Evolutionary conservation across 345 rosid genomes (phyloP).

Genomic region (Stellera chamaejasme): DNA sequence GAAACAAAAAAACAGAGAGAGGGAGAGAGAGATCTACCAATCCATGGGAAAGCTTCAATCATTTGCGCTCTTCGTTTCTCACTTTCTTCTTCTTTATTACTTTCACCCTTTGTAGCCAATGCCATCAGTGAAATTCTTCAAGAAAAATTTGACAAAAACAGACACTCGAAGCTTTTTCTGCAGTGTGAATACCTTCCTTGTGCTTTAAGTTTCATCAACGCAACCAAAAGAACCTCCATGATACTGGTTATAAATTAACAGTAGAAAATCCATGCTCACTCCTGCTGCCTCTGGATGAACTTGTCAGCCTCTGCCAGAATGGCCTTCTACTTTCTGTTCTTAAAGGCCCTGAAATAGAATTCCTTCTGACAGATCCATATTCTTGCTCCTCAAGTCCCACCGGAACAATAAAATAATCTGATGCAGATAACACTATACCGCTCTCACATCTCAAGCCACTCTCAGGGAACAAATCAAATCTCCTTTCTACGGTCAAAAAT

Average conservation of each 20-base stretch:
- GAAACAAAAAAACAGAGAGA: too few relatives aligned
- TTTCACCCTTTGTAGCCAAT: too few relatives aligned
- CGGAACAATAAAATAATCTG: slow-evolving; percentile 20
- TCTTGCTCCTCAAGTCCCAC: slow-evolving; percentile 25
- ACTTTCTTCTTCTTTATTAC: too few relatives aligned
- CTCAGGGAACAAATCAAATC: slow-evolving; percentile 8
- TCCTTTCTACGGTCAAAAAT: slow-evolving; percentile 19
- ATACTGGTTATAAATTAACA: slow-evolving; percentile 27
- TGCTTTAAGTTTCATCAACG: too few relatives aligned
- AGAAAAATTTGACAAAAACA: too few relatives aligned
- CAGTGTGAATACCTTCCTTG: too few relatives aligned
- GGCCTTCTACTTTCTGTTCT: slow-evolving; percentile 29
- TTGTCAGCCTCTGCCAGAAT: slow-evolving; percentile 46
- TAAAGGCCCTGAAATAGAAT: slow-evolving; percentile 36
- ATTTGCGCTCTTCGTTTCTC: too few relatives aligned
- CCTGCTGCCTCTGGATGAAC: slow-evolving; percentile 42
- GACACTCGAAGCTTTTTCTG: too few relatives aligned
- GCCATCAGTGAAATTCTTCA: too few relatives aligned
- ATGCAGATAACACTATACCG: slow-evolving; percentile 16
- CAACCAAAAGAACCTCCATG: neutral
- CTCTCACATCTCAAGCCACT: slow-evolving; percentile 8
- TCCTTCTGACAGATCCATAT: slow-evolving; percentile 24
- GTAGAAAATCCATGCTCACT: slow-evolving; percentile 39
- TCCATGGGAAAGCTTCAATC: too few relatives aligned
- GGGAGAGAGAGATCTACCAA: too few relatives aligned